Conservation (phyloP, 805 yeast species). For the Candida piceae region DNA sequence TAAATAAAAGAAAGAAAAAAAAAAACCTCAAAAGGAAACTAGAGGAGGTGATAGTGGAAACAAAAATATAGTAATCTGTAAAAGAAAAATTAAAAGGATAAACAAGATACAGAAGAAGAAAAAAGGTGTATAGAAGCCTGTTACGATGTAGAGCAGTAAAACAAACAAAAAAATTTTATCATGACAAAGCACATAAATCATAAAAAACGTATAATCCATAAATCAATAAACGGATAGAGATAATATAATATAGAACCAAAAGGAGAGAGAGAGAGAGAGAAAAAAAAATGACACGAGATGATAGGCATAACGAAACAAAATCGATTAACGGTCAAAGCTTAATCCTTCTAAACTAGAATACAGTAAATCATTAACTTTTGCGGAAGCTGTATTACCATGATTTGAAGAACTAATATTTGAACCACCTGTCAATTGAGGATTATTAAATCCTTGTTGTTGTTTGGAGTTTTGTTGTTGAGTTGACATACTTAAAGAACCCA, state of each 20-base stretch:
- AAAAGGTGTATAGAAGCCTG: no score
- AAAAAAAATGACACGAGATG: neutral
- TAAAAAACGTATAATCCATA: no score
- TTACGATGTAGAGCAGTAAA: no score
- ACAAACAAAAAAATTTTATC: no score
- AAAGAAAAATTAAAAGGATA: no score
- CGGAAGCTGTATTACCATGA: no score
- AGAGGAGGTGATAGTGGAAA: no score
- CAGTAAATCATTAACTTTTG: slow-evolving; percentile 21
- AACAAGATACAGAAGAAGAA: no score
- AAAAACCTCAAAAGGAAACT: no score
- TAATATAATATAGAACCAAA: neutral
- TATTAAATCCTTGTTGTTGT: slow-evolving; percentile 15
- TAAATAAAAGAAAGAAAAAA: no score
- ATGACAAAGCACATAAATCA: no score
- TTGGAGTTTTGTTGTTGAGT: neutral
- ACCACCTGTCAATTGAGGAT: slow-evolving; percentile 27
- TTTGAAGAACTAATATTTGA: slow-evolving; percentile 13
- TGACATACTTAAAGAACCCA: neutral
- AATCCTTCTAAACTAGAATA: slow-evolving; percentile 26
- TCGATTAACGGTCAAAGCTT: slow-evolving; percentile 20
- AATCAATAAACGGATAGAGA: neutral
- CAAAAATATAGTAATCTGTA: no score
- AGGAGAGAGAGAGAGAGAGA: neutral
- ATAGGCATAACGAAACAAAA: neutral